Base-by-base conservation (phyloP, 2,329 filamentous ascomycete genomes). In the Penicillium sp. region DNA sequence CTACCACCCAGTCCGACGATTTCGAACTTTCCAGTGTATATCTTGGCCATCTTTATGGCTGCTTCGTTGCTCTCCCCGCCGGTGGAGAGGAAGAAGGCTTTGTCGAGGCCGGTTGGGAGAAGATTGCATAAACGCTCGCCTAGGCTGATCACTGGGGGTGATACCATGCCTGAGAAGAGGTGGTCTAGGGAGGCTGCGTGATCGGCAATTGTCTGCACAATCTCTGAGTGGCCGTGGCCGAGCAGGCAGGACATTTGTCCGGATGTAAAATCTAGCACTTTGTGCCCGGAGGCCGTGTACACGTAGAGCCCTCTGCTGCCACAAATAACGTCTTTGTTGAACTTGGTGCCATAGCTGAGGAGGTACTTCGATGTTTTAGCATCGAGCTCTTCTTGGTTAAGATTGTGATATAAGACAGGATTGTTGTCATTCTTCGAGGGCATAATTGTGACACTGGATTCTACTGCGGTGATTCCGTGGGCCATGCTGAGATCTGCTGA, bases 21-120 rank as follows among this genome's bases (percentile, higher is more conserved):
- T 66, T 88, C 84, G 62, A 84, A 88, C 51, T 85, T 87, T 0
- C 84, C 83, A 0, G 85, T 88, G 64, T 80, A 85, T 13, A 78
- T 71, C 61, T 88, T 88, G 3, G 85, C 85, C 60, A 88, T 76
- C 55, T 84, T 82, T 55, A 88, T 85, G 1, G 85, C 85, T 4
- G 83, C 84, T 61, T 89, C 85, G 57, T 80, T 83, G 49, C 76
- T 79, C 65, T 86, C 82, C 2, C 77, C 79, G 2, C 83, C 83
- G 0, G 83, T 86, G 51, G 75, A 83, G 10, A 85, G 73, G 60
- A 86, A 85, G 63, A 85, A 80, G 1, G 82, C 78, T 58, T 81
- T 81, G 58, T 82, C 78, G 1, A 86, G 71, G 0, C 74, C 78
- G 0, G 66, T 63, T 1, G 48, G 43, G 0, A 82, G 82, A 2